phyloP scores from a whole-genome alignment of 768 basidiomycete genomes.

The Cyclocybe cylindracea region DNA sequence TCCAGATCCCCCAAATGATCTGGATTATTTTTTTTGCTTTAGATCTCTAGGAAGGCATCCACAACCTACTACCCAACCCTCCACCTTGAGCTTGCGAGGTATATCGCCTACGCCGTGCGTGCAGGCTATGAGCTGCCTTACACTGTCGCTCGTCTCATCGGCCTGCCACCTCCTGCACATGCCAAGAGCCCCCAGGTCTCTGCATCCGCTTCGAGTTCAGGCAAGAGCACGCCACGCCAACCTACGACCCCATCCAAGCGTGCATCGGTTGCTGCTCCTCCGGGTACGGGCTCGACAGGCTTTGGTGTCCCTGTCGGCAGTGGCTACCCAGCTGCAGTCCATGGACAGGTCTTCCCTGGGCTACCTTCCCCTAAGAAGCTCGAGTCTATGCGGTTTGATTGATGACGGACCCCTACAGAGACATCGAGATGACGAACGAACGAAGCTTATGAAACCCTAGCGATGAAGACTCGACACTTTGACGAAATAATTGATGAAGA shows the following conservation, averaged over 20 bases:
- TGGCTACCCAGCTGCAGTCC: slow-evolving; percentile 5
- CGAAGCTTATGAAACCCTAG: too few species aligned
- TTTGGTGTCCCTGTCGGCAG: background rate
- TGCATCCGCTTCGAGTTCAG: slow-evolving; percentile 14
- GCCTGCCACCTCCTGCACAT: slow-evolving; percentile 68
- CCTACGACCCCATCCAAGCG: slow-evolving; percentile 9
- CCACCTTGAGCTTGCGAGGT: slow-evolving; percentile 91
- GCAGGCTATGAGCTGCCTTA: slow-evolving; percentile 82
- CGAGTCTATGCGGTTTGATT: slow-evolving; percentile 15
- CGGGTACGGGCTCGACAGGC: too few species aligned
- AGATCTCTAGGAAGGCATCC: slow-evolving; percentile 96
- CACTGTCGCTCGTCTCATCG: slow-evolving; percentile 77
- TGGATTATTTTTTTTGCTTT: background rate
- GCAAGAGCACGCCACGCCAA: slow-evolving; percentile 24
- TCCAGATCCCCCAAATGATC: background rate
- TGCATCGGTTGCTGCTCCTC: background rate
- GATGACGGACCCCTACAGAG: background rate
- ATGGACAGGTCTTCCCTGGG: slow-evolving; percentile 2
- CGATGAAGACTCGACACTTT: too few species aligned
- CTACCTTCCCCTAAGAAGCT: slow-evolving; percentile 18
- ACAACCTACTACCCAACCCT: slow-evolving; percentile 92
- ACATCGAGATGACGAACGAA: too few species aligned
- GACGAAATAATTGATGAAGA: too few species aligned
- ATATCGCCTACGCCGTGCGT: slow-evolving; percentile 64
- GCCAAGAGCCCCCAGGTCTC: slow-evolving; percentile 39